Percentiles rank a stretch among this genome's conserved stretches.
These are phyloP conservation scores for Filobasidium wieringae DNA, from an alignment of 768 basidiomycete species.

Conservation along the genomic window DNA sequence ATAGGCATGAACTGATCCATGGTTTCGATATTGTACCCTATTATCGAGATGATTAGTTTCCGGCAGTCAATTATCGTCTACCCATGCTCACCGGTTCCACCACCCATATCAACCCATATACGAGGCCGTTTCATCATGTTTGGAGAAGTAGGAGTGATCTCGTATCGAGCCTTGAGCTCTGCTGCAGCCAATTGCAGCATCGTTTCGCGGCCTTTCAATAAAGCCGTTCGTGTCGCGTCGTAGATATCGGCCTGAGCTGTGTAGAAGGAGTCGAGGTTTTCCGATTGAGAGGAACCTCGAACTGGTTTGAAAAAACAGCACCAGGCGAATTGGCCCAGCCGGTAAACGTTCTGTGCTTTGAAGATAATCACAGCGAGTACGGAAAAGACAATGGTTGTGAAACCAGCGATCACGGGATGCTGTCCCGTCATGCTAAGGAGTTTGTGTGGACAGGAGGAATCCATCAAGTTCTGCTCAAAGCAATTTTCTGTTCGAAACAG, in stretches of 20 bases:
- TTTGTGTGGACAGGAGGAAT: not conserved
- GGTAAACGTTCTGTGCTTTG: not conserved
- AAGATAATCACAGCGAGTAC: not conserved
- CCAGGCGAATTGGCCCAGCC: constrained; percentile 26
- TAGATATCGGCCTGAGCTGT: constrained; percentile 60
- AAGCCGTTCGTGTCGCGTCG: constrained; percentile 52
- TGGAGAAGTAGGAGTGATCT: not conserved
- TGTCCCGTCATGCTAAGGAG: not conserved
- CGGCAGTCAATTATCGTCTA: not conserved
- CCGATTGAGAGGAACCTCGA: constrained; percentile 28
- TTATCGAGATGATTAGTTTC: not conserved
- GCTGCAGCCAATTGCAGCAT: constrained; percentile 58
- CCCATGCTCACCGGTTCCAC: constrained; percentile 48
- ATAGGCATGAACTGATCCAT: constrained; percentile 49
- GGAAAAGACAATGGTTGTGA: not conserved
- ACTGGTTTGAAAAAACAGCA: constrained; percentile 41
- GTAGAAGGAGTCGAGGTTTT: constrained; percentile 47
- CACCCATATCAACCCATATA: constrained; percentile 69
- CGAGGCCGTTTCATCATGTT: constrained; percentile 41
- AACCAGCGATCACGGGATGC: constrained; percentile 1
- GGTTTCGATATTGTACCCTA: constrained; percentile 56
- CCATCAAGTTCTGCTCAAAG: not conserved
- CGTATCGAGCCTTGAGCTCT: constrained; percentile 47
- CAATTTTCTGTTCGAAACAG: not conserved
- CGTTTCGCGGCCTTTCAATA: constrained; percentile 59